These are phyloP conservation scores for Ogataea trehalophila DNA, from an alignment of 805 yeast genomes.

Conservation along the genomic window DNA sequence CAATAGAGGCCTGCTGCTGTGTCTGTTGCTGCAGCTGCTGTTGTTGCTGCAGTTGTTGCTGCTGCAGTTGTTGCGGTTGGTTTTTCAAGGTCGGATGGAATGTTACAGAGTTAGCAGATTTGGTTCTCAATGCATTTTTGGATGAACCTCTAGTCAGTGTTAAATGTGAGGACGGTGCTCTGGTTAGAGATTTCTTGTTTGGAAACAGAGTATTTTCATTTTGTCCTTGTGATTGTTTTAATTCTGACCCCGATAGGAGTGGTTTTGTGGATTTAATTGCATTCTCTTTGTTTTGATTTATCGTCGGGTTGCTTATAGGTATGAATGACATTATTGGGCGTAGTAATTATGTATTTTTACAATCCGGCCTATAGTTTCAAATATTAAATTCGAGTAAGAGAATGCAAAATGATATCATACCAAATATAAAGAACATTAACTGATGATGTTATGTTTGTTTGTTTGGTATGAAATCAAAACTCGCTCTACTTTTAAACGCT, in stretches of 20 bases:
- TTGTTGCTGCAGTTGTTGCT: not conserved
- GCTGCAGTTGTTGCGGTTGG: conserved; percentile 3
- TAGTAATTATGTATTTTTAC: not conserved
- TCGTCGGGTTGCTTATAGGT: conserved; percentile 5
- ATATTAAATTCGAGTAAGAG: too few species aligned
- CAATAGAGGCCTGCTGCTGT: not conserved
- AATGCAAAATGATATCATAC: too few species aligned
- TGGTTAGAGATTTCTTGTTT: conserved; percentile 9
- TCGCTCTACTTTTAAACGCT: not conserved
- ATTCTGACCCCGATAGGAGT: conserved; percentile 1
- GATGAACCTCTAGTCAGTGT: conserved; percentile 11
- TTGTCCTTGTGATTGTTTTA: not conserved
- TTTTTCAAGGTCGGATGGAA: conserved; percentile 6
- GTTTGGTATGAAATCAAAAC: not conserved
- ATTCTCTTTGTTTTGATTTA: conserved; percentile 16
- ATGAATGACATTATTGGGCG: conserved; percentile 9
- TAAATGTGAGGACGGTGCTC: conserved; percentile 9
- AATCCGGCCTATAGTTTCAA: not conserved
- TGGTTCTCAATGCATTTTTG: conserved; percentile 20
- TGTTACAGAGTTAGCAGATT: conserved; percentile 21
- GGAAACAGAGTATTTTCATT: conserved; percentile 9
- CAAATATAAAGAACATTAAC: not conserved
- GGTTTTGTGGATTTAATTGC: conserved; percentile 7
- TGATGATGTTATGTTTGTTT: not conserved
- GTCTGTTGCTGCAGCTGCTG: not conserved